Base-by-base conservation (phyloP, 176 grass and related monocot species). In the Tillandsia leiboldiana region DNA sequence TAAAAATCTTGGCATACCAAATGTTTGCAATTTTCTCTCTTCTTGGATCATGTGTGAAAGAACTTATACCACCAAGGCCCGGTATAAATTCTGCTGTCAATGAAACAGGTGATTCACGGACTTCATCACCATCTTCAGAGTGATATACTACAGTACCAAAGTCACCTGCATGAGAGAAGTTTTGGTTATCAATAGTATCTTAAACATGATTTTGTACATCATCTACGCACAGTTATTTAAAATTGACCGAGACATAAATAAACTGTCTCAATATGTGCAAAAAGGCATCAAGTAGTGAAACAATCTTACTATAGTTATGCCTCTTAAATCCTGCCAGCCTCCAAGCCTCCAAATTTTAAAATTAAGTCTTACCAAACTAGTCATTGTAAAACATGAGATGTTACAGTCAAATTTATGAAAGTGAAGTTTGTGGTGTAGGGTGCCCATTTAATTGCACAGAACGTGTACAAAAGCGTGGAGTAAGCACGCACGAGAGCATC, bases 61-160 rank as follows among this genome's bases (percentile, higher is more conserved):
- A 99, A 51, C 72, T 87, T 48, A 99, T 93, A 81, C 86, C 86
- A 77, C 94, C 94, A 77, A 99, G 89, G 67, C 94, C 89, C 42
- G 89, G 89, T 77, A 99, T 99, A 56, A 88, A 99, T 51, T 99
- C 94, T 73, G 77, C 53, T 78, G 66, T 93, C 74, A 71, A 72
- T 29, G 76, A 90, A 65, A 83, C 69, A 70, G 89, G 77, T 79
- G 87, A 87, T 80, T 92, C 79, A 50, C 64, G 54, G 47, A 72
- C 69, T 75, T 93, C 84, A 27, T 99, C 79, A 3, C 81, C 79
- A 67, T 76, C 79, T 82, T 90, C 94, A 77, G 82, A 57, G 84
- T 93, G 84, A 77, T 93, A 68, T 77, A 99, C 76, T 70, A 99
- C 78, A 23, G 89, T 99, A 71, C 87, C 82, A 73, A 90, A 99